Conservation (phyloP, 495 filamentous ascomycete genomes). For the Zalerion maritima region DNA sequence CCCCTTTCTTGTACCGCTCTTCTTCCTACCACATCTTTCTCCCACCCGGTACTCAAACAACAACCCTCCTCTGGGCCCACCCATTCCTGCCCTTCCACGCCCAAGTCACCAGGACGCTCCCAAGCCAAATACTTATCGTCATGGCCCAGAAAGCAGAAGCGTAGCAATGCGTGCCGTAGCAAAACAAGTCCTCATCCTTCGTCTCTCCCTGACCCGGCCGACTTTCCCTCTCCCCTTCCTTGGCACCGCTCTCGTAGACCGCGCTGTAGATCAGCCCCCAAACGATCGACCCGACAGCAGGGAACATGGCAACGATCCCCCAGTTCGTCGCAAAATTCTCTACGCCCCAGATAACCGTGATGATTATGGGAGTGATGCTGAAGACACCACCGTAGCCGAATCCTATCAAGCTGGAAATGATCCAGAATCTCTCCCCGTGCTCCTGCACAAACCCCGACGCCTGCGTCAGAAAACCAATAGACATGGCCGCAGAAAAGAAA, state of each 20-base stretch:
- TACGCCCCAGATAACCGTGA: conserved; percentile 91
- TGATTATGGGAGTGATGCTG: conserved; percentile 75
- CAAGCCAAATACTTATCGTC: conserved; percentile 61
- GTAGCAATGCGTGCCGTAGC: conserved; percentile 70
- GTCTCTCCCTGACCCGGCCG: conserved; percentile 9
- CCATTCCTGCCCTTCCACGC: conserved; percentile 67
- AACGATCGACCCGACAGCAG: conserved; percentile 66
- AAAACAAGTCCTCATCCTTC: conserved; percentile 36
- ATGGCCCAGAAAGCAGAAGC: conserved; percentile 66
- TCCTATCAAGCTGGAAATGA: conserved; percentile 67
- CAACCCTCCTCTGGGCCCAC: conserved; percentile 66
- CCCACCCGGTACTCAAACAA: conserved; percentile 40
- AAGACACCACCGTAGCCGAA: conserved; percentile 89
- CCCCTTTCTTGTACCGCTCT: too few species aligned
- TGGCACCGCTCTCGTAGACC: conserved; percentile 60
- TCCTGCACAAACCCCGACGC: conserved; percentile 54
- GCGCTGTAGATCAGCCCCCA: conserved; percentile 76
- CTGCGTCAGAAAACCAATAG: conserved; percentile 59
- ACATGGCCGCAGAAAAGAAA: conserved; percentile 56
- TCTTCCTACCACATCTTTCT: too few species aligned
- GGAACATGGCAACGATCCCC: conserved; percentile 85
- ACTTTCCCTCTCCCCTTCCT: too few species aligned
- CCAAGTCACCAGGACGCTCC: conserved; percentile 53
- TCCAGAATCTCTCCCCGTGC: conserved; percentile 55
- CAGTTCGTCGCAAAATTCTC: conserved; percentile 98